Evolutionary conservation across 345 rosid genomes (phyloP).

Genomic region (Cardiospermum halicacabum): DNA sequence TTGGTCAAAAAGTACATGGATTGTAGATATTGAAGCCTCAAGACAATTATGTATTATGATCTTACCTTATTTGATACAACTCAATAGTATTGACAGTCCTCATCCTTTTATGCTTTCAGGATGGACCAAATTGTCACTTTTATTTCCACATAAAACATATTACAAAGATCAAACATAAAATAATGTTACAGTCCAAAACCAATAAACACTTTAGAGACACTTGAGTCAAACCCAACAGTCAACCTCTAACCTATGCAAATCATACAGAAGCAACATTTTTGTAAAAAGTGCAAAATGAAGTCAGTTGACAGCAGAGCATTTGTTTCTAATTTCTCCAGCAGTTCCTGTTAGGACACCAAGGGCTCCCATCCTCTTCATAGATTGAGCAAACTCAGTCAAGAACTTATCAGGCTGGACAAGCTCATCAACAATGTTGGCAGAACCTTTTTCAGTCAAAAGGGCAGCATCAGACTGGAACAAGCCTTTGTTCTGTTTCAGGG

Average conservation of each 20-base stretch:
- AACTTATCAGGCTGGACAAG: slow-evolving; percentile 1
- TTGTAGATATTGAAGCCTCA: too few relatives aligned
- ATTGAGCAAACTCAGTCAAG: slow-evolving; percentile 20
- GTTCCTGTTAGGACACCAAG: slow-evolving; percentile 25
- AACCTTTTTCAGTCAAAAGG: slow-evolving; percentile 16
- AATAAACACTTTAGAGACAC: background rate
- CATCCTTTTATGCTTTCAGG: too few relatives aligned
- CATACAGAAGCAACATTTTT: too few relatives aligned
- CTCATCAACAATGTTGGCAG: slow-evolving; percentile 11
- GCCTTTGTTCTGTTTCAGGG: slow-evolving; percentile 21
- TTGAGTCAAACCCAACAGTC: too few relatives aligned
- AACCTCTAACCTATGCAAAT: too few relatives aligned
- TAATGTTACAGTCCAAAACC: background rate
- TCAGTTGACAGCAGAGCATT: slow-evolving; percentile 23
- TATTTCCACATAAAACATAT: background rate
- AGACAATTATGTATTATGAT: too few relatives aligned
- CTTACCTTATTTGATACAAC: too few relatives aligned
- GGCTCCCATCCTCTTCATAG: slow-evolving; percentile 36
- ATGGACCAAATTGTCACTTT: too few relatives aligned
- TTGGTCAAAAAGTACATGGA: too few relatives aligned
- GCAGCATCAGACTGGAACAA: slow-evolving; percentile 31
- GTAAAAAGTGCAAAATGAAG: too few relatives aligned
- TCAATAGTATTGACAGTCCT: too few relatives aligned
- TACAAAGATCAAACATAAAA: background rate
- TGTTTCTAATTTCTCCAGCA: slow-evolving; percentile 33